These are phyloP conservation scores for Colletotrichum sp. DNA, from an alignment of 2,329 filamentous ascomycete species.

Conservation along the genomic window DNA sequence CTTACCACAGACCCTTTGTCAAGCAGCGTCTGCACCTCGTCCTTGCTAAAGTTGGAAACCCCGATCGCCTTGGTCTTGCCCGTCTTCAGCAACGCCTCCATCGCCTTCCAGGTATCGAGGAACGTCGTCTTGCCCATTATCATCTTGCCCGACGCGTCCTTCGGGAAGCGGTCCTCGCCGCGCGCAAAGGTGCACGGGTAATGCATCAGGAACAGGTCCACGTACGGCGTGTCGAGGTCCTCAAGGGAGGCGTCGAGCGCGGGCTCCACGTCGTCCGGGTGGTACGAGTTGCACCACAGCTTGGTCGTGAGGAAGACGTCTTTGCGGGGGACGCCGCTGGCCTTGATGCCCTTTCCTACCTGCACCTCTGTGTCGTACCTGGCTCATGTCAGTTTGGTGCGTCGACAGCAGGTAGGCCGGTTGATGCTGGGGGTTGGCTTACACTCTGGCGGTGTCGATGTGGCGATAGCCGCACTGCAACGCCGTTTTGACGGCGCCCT, in stretches of 20 bases:
- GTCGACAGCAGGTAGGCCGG: neutral
- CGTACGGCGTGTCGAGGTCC: constrained; percentile 31
- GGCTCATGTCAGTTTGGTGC: neutral
- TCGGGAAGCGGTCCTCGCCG: constrained; percentile 20
- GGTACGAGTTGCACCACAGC: constrained; percentile 34
- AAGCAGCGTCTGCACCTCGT: neutral
- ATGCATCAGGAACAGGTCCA: constrained; percentile 33
- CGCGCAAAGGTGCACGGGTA: constrained; percentile 30
- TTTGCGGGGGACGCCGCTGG: constrained; percentile 27
- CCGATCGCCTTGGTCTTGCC: neutral
- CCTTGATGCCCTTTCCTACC: constrained; percentile 27
- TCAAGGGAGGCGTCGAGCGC: constrained; percentile 30
- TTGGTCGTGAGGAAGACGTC: constrained; percentile 35
- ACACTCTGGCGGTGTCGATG: constrained; percentile 36
- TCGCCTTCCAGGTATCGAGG: neutral
- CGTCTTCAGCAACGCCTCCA: neutral
- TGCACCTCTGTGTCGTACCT: constrained; percentile 22
- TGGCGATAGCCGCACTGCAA: constrained; percentile 36
- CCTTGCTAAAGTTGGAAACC: neutral
- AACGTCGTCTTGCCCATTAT: neutral
- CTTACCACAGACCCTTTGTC: neutral
- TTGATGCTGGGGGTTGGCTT: neutral
- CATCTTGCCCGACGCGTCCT: constrained; percentile 1
- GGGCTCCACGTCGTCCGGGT: constrained; percentile 26
- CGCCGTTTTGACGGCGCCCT: constrained; percentile 26